Evolutionary conservation across 2,329 filamentous ascomycete species (phyloP).

Genomic region (Claviceps pazoutovae): DNA sequence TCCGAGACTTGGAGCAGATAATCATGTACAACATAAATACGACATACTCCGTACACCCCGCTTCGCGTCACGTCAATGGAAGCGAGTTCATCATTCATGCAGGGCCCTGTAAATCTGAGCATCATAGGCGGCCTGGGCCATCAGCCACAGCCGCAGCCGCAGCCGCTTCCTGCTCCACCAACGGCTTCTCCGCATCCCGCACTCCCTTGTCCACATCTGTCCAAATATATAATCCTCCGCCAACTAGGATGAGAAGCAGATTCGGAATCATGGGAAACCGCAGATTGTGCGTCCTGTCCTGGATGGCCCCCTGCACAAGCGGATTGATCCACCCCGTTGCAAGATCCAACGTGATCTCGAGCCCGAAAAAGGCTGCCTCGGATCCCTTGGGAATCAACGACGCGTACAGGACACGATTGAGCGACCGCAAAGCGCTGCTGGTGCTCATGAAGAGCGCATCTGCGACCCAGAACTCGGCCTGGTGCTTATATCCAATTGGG

Average conservation of each 20-base stretch:
- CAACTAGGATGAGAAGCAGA: constrained; percentile 8
- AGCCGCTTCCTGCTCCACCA: background rate
- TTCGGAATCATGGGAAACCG: constrained; percentile 11
- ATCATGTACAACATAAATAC: too few species aligned
- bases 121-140: too few species aligned
- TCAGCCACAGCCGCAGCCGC: background rate
- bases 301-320: constrained; percentile 9
- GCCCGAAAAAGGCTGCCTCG: constrained; percentile 9
- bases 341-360: constrained; percentile 10
- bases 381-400: constrained; percentile 11
- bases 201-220: constrained; percentile 9
- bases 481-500: constrained; percentile 9
- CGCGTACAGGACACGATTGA: constrained; percentile 9
- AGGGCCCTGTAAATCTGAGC: too few species aligned
- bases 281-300: constrained; percentile 10
- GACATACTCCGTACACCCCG: too few species aligned
- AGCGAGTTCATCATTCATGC: too few species aligned
- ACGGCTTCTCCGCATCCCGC: constrained; percentile 7
- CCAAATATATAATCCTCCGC: constrained; percentile 7
- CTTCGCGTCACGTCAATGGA: too few species aligned
- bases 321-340: constrained; percentile 11
- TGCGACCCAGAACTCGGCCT: constrained; percentile 10
- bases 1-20: too few species aligned
- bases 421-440: constrained; percentile 10
- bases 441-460: constrained; percentile 9